Conservation (phyloP, 805 yeast genomes). For the Ogataea neopini region DNA sequence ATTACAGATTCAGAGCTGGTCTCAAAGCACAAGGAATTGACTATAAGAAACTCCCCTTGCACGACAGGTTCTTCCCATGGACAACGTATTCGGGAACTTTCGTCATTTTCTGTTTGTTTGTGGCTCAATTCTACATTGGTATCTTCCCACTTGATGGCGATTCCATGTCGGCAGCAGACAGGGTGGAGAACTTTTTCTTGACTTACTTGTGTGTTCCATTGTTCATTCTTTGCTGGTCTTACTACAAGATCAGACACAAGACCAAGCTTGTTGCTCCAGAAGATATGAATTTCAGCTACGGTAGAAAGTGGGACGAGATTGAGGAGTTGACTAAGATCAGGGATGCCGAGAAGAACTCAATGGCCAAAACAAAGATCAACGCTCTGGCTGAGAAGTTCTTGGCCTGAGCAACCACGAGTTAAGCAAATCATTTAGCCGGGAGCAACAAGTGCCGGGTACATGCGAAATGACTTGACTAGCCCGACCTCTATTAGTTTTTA, state of each 20-base stretch:
- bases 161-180: constrained; percentile 40
- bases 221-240: constrained; percentile 50
- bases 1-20: constrained; percentile 60
- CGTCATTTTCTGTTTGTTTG: constrained; percentile 47
- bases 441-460: too few species aligned
- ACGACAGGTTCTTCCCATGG: constrained; percentile 62
- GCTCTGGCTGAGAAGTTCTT: constrained; percentile 20
- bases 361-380: constrained; percentile 11
- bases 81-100: constrained; percentile 35
- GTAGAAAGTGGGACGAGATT: constrained; percentile 31
- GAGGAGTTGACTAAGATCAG: constrained; percentile 17
- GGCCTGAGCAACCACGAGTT: constrained; percentile 11
- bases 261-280: constrained; percentile 32
- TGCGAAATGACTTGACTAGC: too few species aligned
- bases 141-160: constrained; percentile 54
- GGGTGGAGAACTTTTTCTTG: constrained; percentile 51
- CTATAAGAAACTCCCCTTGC: constrained; percentile 38
- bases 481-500: too few species aligned
- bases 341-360: constrained; percentile 16
- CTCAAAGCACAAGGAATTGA: constrained; percentile 52
- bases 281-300: constrained; percentile 38
- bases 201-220: constrained; percentile 63
- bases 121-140: constrained; percentile 69
- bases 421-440: background rate
- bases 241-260: constrained; percentile 56